Conservation (phyloP, 495 filamentous ascomycete species). For the Aspergillus nanangensis region DNA sequence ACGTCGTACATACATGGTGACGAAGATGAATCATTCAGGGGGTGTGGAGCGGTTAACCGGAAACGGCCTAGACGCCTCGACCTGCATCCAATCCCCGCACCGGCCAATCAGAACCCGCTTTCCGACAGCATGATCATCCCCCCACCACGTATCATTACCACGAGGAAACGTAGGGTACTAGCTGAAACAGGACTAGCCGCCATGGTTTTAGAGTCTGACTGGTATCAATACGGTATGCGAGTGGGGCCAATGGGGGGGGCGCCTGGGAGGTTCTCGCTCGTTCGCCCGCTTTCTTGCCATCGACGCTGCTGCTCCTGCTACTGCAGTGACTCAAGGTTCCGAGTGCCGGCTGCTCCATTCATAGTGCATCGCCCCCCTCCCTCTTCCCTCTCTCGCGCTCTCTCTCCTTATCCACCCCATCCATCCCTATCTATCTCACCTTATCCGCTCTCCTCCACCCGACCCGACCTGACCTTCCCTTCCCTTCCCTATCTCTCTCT, state of each 20-base stretch:
- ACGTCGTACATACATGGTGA: too few relatives aligned
- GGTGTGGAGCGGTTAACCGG: conserved; percentile 17
- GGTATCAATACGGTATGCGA: conserved; percentile 7
- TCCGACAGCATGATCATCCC: conserved; percentile 3
- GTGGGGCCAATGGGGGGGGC: not conserved
- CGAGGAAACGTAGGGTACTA: conserved; percentile 11
- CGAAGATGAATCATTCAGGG: conserved; percentile 14
- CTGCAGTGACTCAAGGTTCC: conserved; percentile 12
- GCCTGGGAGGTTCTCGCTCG: conserved; percentile 12
- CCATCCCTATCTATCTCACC: conserved; percentile 1
- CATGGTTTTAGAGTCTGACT: conserved; percentile 4
- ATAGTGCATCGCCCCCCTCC: conserved; percentile 20
- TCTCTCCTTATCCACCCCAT: conserved; percentile 20
- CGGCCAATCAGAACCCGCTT: too few relatives aligned
- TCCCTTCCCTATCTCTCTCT: conserved; percentile 22
- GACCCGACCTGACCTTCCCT: not conserved
- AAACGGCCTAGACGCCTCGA: conserved; percentile 14
- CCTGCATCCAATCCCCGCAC: conserved; percentile 17
- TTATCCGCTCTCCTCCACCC: conserved; percentile 3
- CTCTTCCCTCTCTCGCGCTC: conserved; percentile 6
- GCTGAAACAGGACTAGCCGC: not conserved
- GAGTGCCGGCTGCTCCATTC: conserved; percentile 12
- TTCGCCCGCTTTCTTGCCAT: conserved; percentile 17
- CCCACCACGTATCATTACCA: conserved; percentile 18
- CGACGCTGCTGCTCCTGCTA: conserved; percentile 5